Percentiles rank a stretch among this genome's conserved stretches.
These are phyloP conservation scores for Emydomyces testavorans DNA, from an alignment of 2,329 filamentous ascomycete genomes.

Conservation along the genomic window DNA sequence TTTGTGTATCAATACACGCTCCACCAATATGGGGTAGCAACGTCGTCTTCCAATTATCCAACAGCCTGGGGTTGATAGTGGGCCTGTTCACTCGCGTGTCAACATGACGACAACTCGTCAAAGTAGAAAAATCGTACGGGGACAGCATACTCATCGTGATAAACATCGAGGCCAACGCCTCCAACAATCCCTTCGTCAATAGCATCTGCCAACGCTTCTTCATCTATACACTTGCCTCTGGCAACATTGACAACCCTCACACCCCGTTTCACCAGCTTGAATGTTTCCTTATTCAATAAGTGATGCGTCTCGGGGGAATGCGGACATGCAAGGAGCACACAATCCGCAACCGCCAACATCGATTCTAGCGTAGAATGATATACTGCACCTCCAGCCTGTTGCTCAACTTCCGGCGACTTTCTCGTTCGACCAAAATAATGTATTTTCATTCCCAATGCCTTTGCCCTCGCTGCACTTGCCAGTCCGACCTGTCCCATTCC, in stretches of 20 bases:
- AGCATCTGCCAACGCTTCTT: constrained; percentile 58
- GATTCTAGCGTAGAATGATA: constrained; percentile 14
- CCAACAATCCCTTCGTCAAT: constrained; percentile 53
- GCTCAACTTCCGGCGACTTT: constrained; percentile 9
- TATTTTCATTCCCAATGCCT: constrained; percentile 16
- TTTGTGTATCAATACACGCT: constrained; percentile 13
- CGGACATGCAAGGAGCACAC: constrained; percentile 16
- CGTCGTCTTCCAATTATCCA: constrained; percentile 17
- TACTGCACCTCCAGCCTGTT: constrained; percentile 10
- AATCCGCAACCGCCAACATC: constrained; percentile 15
- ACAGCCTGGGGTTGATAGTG: constrained; percentile 14
- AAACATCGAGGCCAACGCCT: constrained; percentile 62
- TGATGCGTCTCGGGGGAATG: constrained; percentile 49
- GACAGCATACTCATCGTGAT: constrained; percentile 49
- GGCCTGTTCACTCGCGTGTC: constrained; percentile 5
- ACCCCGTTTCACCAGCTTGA: constrained; percentile 58
- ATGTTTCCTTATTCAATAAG: constrained; percentile 55
- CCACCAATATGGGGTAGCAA: constrained; percentile 17
- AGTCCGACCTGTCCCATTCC: constrained; percentile 16
- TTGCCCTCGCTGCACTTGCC: constrained; percentile 12
- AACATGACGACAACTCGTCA: neutral
- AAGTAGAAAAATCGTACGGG: neutral
- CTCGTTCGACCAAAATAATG: constrained; percentile 15
- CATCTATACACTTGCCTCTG: constrained; percentile 62
- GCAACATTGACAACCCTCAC: constrained; percentile 66